Base-by-base conservation (phyloP, 2,329 filamentous ascomycete species). In the Pestalotiopsis sp. region DNA sequence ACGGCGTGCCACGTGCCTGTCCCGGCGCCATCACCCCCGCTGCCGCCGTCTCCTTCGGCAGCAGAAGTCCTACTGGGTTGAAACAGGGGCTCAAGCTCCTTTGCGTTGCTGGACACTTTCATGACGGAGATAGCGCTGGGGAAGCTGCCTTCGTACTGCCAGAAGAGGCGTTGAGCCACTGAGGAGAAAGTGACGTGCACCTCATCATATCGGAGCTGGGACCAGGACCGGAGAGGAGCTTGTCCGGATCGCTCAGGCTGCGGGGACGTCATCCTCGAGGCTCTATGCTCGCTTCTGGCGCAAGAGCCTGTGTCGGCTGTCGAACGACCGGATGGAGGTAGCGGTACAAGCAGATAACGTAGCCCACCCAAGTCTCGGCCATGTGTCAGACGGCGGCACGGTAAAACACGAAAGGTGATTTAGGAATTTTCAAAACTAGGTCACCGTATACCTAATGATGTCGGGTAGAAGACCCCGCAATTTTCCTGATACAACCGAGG, bases 121-220 rank as follows among this genome's bases (percentile, higher is more conserved):
- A 59, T 59, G 4, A 59, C 56, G 56, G n/a, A 59, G 56, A 17
- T 27, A 1, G 56, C 56, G 56, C 27, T 59, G 27, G 1, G 56
- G 20, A 17, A 59, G 56, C 23, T 59, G 23, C 56, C 56, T 59
- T 59, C 56, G 23, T 59, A 59, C 56, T 59, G 5, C 56, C 56
- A 59, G 23, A 27, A 59, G 56, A 59, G 56, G 56, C 56, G 20
- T 59, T 59, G 56, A 59, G 56, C 56, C 56, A 59, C 56, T 59
- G 56, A 23, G 27, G 56, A 59, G 56, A 59, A 59, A 59, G 56
- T 59, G 56, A 59, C 56, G 56, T 59, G 56, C 56, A 31, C 56
- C n/a, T 59, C 27, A 59, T 59, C 27, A 59, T 59, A 59, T 59
- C 27, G 56, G 56, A 59, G 56, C 5, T 59, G 56, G 23, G 56